These are phyloP conservation scores for Leccinum variicolor DNA, from an alignment of 768 basidiomycete genomes.

Conservation along the genomic window DNA sequence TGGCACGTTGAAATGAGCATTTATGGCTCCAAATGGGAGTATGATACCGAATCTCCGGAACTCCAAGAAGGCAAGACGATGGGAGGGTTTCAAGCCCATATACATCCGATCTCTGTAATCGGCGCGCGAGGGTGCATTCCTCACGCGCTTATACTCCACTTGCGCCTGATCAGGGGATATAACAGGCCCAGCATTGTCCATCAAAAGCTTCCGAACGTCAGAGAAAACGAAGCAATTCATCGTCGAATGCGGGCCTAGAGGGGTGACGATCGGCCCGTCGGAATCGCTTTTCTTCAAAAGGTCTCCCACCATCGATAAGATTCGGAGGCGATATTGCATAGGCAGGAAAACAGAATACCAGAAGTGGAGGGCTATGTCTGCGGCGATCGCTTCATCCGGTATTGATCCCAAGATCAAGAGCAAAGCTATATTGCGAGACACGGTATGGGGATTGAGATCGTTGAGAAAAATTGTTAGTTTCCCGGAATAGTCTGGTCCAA, in stretches of 20 bases:
- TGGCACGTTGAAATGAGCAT: constrained; percentile 37
- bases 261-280: constrained; percentile 2
- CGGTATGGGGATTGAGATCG: constrained; percentile 31
- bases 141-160: constrained; percentile 31
- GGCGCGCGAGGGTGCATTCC: constrained; percentile 34
- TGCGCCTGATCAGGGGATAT: constrained; percentile 26
- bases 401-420: constrained; percentile 40
- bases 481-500: constrained; percentile 41
- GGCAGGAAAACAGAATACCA: constrained; percentile 48
- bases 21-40: constrained; percentile 46
- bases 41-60: constrained; percentile 41
- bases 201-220: constrained; percentile 9
- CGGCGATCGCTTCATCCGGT: constrained; percentile 31
- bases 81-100: constrained; percentile 38
- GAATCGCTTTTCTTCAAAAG: constrained; percentile 8
- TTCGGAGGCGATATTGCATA: constrained; percentile 25
- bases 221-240: constrained; percentile 14
- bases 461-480: constrained; percentile 40
- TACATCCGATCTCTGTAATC: constrained; percentile 44
- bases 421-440: constrained; percentile 40
- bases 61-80: constrained; percentile 41
- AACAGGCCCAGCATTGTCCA: constrained; percentile 10
- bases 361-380: constrained; percentile 45
- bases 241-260: constrained; percentile 13
- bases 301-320: constrained; percentile 18